Evolutionary conservation across 805 yeast species (phyloP), one percentile per base, ranked within the genome.

Genomic region (Candida fluviatilis): DNA sequence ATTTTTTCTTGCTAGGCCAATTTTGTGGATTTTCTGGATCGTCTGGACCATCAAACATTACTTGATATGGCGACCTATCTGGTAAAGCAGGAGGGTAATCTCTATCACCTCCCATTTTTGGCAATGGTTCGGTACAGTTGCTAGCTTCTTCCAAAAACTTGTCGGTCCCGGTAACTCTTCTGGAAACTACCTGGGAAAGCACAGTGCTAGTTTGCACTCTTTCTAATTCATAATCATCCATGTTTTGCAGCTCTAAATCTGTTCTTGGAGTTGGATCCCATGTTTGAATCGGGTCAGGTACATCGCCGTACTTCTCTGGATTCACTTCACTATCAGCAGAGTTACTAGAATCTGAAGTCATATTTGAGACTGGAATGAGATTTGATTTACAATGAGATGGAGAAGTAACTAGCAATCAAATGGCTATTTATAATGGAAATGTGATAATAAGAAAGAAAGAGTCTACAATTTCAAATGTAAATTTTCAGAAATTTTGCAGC

Each of bases 11-110:
- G 8, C 49, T 39, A 15, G 82, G 57, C 91, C 90, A 87, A 55
- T 89, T 88, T 54, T 80, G 81, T 0, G 96, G 95, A 56, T 81
- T 87, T 6, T 61, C 41, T 1, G 95, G 95, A 54, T 89, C 96
- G 34, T 79, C 68, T 1, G 82, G 81, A 0, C 95, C 95, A 53
- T 84, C 84, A 52, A 71, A 87, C 2, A 81, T 72, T 5, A 88
- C 95, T 8, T 76, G 69, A 54, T 80, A 88, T 1, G 64, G 65
- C 16, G 66, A 74, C 32, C 69, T 60, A 34, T 73, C 73, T 0
- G 84, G 83, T 36, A 82, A 66, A 18, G 65, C 38, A 6, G 86
- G 80, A 5, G 91, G 91, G 48, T 65, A 81, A 4, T 66, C 71
- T 55, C 82, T 73, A 23, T 70, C 78, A 6, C 75, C 79, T 30